These are phyloP conservation scores for Claviceps paspali DNA, from an alignment of 2,329 filamentous ascomycete species.

Conservation along the genomic window DNA sequence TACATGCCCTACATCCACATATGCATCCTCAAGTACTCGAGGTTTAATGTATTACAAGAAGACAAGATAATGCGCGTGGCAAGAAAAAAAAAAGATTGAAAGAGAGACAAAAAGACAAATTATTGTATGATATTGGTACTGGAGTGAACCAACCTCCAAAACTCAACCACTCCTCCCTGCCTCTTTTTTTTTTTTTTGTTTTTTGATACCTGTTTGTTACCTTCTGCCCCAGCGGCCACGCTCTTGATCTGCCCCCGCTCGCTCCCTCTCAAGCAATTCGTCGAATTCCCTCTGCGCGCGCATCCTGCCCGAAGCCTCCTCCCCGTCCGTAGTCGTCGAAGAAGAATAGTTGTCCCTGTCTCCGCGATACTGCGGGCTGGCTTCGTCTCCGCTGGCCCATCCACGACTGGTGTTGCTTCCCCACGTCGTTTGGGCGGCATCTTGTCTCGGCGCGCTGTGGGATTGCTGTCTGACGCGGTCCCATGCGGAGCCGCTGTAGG, in stretches of 20 bases:
- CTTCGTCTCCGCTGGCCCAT: conserved; percentile 14
- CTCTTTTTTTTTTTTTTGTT: too few relatives aligned
- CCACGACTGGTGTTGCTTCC: conserved; percentile 5
- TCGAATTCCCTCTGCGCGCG: conserved; percentile 38
- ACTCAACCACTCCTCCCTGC: too few relatives aligned
- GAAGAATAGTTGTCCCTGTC: conserved; percentile 19
- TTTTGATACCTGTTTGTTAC: too few relatives aligned
- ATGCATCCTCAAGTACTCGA: too few relatives aligned
- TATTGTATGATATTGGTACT: too few relatives aligned
- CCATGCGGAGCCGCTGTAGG: conserved; percentile 24
- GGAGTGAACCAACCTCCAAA: too few relatives aligned
- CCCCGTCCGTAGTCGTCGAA: conserved; percentile 19
- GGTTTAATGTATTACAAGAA: too few relatives aligned
- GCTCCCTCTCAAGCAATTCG: conserved; percentile 29
- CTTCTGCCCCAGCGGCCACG: conserved; percentile 12
- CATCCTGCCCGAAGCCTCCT: conserved; percentile 22
- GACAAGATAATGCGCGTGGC: too few relatives aligned
- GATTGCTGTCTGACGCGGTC: conserved; percentile 27
- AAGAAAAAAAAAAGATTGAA: too few relatives aligned
- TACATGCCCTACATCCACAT: too few relatives aligned
- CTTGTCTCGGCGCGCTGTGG: conserved; percentile 12
- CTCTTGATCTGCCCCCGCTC: conserved; percentile 16
- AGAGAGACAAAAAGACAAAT: too few relatives aligned
- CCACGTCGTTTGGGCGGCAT: conserved; percentile 9
- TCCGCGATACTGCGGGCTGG: conserved; percentile 7